These are phyloP conservation scores for Acorus gramineus DNA, from an alignment of 106 monocot genomes.

Conservation along the genomic window DNA sequence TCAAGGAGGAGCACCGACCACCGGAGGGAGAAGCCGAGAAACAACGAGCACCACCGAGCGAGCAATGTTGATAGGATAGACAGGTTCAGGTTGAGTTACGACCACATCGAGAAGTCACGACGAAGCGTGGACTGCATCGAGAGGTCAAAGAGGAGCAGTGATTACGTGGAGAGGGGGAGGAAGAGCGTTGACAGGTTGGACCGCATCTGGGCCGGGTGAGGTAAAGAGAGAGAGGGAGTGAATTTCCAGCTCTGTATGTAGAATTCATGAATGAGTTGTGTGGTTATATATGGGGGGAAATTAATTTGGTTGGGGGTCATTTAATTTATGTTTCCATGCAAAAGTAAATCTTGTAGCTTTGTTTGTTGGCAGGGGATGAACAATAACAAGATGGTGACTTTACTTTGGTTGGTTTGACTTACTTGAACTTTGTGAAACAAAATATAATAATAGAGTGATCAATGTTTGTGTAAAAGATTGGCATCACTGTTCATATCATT, in stretches of 20 bases:
- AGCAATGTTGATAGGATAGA: constrained; percentile 40
- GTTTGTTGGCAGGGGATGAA: too few relatives aligned
- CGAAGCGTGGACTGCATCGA: constrained; percentile 57
- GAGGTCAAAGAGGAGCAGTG: constrained; percentile 32
- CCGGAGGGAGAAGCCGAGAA: constrained; percentile 29
- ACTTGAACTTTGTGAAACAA: too few relatives aligned
- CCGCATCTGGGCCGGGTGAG: constrained; percentile 47
- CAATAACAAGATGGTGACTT: too few relatives aligned
- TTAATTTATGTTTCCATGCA: too few relatives aligned
- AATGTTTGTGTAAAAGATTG: too few relatives aligned
- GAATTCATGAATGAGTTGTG: constrained; percentile 15
- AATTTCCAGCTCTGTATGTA: constrained; percentile 9
- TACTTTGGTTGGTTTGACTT: too few relatives aligned
- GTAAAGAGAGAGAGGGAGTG: neutral
- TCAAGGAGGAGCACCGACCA: constrained; percentile 46
- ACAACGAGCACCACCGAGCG: constrained; percentile 18
- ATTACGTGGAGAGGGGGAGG: constrained; percentile 40
- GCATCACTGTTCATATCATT: too few relatives aligned
- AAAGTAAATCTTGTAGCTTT: too few relatives aligned
- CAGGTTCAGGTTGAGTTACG: constrained; percentile 36
- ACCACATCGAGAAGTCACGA: constrained; percentile 46
- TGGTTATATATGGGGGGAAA: constrained; percentile 1
- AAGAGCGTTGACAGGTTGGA: constrained; percentile 69
- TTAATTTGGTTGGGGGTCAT: constrained; percentile 1
- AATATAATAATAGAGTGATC: too few relatives aligned